Base-by-base conservation (phyloP, 139 green algal species). In the Coccomyxa sp. region DNA sequence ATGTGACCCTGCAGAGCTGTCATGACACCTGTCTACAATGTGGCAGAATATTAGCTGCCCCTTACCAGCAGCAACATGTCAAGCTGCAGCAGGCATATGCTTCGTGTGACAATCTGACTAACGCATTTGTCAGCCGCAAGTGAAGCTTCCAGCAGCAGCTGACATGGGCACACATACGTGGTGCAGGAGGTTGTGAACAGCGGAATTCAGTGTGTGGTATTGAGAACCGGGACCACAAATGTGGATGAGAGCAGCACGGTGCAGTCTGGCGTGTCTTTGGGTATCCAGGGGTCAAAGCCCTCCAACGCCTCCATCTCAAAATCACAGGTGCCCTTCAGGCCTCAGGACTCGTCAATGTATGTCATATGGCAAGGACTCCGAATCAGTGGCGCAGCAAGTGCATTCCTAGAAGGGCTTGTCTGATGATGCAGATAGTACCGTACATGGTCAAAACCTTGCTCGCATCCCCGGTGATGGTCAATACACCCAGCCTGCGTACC, bases 161-260 rank as follows among this genome's bases (percentile, higher is more conserved):
- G 50, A 37, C 24, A 35, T 31, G 14, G 37, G 31, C 39, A 31
- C 7, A 39, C 7, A 0, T 2, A 35, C 24, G 37, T 12, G 35
- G n/a, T 77, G 2, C 72, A 77, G 72, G 29, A 29, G 36, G 68
- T 80, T 6, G 69, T 41, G 31, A 75, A 73, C 55, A 83, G 79
- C 39, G 74, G 79, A 8, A 40, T 83, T 31, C 27, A 36, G 31
- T 80, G 75, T 74, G 68, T 70, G n/a, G 70, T 83, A 33, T 36
- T 83, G 41, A 41, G 79, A 6, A 35, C 34, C 9, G 79, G 73
- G 35, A 55, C 22, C 24, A 68, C 36, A 0, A 55, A 79, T 36
- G 75, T 55, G 36, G 55, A 70, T 8, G 75, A 55, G 75, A 58
- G n/a, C 8, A 2, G 10, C 35, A 68, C 12, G 8, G 39, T 38